phyloP scores from a whole-genome alignment of 2,329 filamentous ascomycete species.

The Penicillium freii region DNA sequence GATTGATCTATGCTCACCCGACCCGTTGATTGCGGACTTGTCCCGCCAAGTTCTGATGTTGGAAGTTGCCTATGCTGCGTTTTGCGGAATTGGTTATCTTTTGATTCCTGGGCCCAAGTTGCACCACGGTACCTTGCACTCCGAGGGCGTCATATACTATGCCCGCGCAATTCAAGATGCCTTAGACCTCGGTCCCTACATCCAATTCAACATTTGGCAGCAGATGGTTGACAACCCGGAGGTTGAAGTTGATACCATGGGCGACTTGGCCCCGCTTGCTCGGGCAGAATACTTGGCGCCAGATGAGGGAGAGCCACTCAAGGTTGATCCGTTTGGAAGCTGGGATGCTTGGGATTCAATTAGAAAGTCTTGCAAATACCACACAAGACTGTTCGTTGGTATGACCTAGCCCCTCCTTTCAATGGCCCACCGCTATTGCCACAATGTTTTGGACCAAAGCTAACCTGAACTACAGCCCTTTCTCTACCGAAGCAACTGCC shows the following conservation, averaged over 20 bases:
- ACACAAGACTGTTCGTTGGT: constrained; percentile 78
- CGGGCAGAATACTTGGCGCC: constrained; percentile 40
- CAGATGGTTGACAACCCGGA: constrained; percentile 77
- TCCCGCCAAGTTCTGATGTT: constrained; percentile 87
- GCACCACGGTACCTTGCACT: constrained; percentile 54
- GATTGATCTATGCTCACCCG: constrained; percentile 83
- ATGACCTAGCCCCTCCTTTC: constrained; percentile 44
- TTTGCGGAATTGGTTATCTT: constrained; percentile 83
- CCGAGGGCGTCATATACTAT: constrained; percentile 65
- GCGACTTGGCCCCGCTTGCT: constrained; percentile 45
- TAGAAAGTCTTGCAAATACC: constrained; percentile 81
- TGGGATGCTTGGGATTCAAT: constrained; percentile 97
- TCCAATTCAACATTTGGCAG: constrained; percentile 77
- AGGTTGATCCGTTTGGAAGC: constrained; percentile 69
- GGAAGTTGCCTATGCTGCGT: constrained; percentile 91
- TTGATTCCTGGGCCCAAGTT: constrained; percentile 74
- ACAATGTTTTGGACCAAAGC: not conserved
- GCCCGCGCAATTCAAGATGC: constrained; percentile 80
- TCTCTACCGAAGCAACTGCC: constrained; percentile 60
- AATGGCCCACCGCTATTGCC: not conserved
- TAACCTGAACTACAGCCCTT: constrained; percentile 47
- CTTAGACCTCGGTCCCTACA: constrained; percentile 68
- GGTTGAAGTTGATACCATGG: constrained; percentile 48
- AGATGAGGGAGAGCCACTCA: constrained; percentile 39
- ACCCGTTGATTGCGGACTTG: constrained; percentile 79